Evolutionary conservation across 352 stramenopile genomes (phyloP), one percentile per base, ranked within the genome.

Genomic region (Phytophthora macrochlamydospora): DNA sequence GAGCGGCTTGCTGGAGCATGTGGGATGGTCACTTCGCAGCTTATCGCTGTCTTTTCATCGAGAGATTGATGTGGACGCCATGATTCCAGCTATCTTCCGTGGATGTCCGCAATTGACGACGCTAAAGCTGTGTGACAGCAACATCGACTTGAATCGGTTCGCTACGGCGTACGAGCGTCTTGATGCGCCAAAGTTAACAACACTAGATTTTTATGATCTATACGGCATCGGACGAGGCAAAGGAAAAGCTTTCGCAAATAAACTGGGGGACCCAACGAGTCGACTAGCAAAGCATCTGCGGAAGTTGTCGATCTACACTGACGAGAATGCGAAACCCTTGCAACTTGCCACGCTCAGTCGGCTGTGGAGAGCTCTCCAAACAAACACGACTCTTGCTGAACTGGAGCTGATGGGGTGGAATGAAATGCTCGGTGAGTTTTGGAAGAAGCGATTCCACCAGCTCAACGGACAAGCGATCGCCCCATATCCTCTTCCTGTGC

Each of bases 11-110:
- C 14, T 67, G 35, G 43, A 67, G 37, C 51, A 57, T 9, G 57
- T 67, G 13, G 60, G 60, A 37, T 67, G 60, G 60, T 62, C 60
- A 1, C 60, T 67, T 58, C 28, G 28, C 40, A 33, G 44, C 24
- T 30, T 67, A n/a, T 62, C 60, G 14, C 37, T 67, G 8, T 57
- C 60, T 9, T 67, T 67, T 31, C 44, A 67, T 46, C 60, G 46
- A 12, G 60, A 57, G 13, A 32, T 62, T 7, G 60, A 67, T 18
- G 60, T 67, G 18, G 57, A 67, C 14, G 51, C 60, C 29, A 62
- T 62, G 51, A 31, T 62, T 9, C 37, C 60, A 6, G n/a, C 33
- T 6, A 48, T 67, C 11, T 40, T 67, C 35, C 13, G 30, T 7
- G 46, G 51, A 3, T 67, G 51, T 44, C 60, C 60, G 13, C 56